Evolutionary conservation across 1,284 basidiomycete species (phyloP).

Genomic region (Fomitopsis pinicola): DNA sequence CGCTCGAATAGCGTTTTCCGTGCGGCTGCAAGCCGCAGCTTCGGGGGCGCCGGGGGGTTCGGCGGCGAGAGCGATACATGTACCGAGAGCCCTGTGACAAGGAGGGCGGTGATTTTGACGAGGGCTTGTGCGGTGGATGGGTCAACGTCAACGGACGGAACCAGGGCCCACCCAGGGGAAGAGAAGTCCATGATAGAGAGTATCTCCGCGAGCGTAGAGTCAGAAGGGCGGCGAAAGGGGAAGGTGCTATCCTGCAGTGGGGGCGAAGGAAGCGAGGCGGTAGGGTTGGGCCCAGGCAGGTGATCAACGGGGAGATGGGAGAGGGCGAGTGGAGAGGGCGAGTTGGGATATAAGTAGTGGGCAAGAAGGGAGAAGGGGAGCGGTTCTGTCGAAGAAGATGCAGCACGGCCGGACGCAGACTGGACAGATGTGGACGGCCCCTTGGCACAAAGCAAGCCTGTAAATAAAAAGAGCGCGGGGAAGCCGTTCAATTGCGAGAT

Average conservation of each 20-base stretch:
- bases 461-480: background rate
- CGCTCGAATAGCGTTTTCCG: constrained; percentile 26
- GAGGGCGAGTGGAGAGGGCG: background rate
- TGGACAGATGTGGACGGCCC: background rate
- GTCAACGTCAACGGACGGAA: background rate
- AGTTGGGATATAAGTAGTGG: background rate
- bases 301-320: background rate
- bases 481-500: background rate
- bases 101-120: constrained; percentile 19
- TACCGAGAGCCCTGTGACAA: constrained; percentile 22
- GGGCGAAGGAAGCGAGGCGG: background rate
- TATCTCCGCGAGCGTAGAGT: background rate
- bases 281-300: background rate
- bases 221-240: background rate
- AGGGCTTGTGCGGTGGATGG: constrained; percentile 2
- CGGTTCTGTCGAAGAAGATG: background rate
- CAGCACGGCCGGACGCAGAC: background rate
- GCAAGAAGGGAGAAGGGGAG: background rate
- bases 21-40: constrained; percentile 15
- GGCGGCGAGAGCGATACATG: constrained; percentile 25
- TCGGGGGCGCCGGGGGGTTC: constrained; percentile 22
- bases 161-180: background rate
- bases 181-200: background rate
- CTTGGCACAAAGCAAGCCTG: constrained; percentile 1
- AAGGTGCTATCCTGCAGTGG: background rate